Evolutionary conservation across 345 rosid species (phyloP), one percentile per base, ranked within the genome.

Genomic region (Hirschfeldia incana): DNA sequence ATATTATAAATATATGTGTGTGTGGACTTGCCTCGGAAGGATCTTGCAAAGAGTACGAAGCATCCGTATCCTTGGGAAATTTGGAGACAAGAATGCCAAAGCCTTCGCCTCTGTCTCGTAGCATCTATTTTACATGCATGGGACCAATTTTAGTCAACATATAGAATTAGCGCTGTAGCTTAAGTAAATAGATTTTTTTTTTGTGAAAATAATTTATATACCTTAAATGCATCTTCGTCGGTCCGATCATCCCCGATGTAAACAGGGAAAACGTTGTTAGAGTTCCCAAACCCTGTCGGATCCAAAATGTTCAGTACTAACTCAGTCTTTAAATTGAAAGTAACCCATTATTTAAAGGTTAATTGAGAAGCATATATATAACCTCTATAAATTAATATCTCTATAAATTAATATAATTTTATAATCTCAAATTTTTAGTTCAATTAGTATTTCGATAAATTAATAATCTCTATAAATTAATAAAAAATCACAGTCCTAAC

Each of bases 161-260:
- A 49, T 63, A 36, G 12, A 16, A 37, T 37, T 42, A 44, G 29
- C 33, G 53, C 51, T n/a, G 16, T 76, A 13, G 12, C 51, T 33
- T 46, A 8, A 17, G 5, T 28, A 10, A 11, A 27, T 28, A 11
- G 11, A 49, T 15, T 3, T 27, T n/a, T 9, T 27, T 6, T 1
- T 21, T 26, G 51, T 62, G 39, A 62, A 42, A 69, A 51, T 27
- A 27, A 11, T 5, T 51, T 1, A 17, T 80, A 74, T 86, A 95
- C 99, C 97, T 90, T 91, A 72, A 96, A 96, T 46, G 99, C 99
- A 76, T 96, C 99, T 76, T 96, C 99, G 27, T 96, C 99, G 0
- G 97, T 91, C n/a, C 89, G 83, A 76, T 96, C 99, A 39, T 96
- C 99, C 0, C 99, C 99, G 28, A 96, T 96, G 66, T 96, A 96